These are phyloP conservation scores for Cercophora newfieldiana DNA, from an alignment of 495 filamentous ascomycete species.

Conservation along the genomic window DNA sequence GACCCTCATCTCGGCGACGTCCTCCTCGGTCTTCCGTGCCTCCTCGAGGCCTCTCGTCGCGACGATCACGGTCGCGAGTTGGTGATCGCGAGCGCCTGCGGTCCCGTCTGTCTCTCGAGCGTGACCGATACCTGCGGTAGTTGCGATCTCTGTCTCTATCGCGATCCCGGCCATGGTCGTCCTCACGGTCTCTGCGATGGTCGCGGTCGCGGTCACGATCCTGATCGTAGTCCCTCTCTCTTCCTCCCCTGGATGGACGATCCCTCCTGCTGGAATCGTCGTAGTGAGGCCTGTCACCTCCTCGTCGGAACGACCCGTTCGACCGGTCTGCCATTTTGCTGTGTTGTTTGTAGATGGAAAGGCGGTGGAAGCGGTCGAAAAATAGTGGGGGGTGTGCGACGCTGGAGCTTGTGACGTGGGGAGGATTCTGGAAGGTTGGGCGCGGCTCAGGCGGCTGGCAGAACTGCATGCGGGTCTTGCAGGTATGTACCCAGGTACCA, in stretches of 20 bases:
- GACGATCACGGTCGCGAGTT: conserved; percentile 37
- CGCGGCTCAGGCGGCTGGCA: conserved; percentile 22
- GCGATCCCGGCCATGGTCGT: conserved; percentile 30
- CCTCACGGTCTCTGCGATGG: conserved; percentile 33
- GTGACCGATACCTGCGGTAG: conserved; percentile 38
- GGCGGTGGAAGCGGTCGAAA: not conserved
- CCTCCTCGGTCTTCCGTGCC: conserved; percentile 14
- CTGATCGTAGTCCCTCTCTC: not conserved
- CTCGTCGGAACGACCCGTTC: conserved; percentile 27
- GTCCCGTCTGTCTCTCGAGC: conserved; percentile 41
- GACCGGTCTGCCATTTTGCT: conserved; percentile 32
- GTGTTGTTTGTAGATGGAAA: not conserved
- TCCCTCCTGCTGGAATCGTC: conserved; percentile 25
- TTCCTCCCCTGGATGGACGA: conserved; percentile 18
- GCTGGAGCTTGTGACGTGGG: conserved; percentile 23
- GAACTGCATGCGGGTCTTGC: too few species aligned
- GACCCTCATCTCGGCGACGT: conserved; percentile 26
- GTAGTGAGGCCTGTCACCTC: conserved; percentile 26
- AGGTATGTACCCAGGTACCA: not conserved
- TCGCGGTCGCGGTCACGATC: conserved; percentile 27
- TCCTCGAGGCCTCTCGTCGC: conserved; percentile 20
- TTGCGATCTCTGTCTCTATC: conserved; percentile 38
- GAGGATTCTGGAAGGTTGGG: conserved; percentile 15
- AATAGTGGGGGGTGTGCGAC: not conserved
- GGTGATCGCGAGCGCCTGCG: conserved; percentile 35